These are phyloP conservation scores for Streptanthus diversifolius DNA, from an alignment of 345 rosid species.

Conservation along the genomic window DNA sequence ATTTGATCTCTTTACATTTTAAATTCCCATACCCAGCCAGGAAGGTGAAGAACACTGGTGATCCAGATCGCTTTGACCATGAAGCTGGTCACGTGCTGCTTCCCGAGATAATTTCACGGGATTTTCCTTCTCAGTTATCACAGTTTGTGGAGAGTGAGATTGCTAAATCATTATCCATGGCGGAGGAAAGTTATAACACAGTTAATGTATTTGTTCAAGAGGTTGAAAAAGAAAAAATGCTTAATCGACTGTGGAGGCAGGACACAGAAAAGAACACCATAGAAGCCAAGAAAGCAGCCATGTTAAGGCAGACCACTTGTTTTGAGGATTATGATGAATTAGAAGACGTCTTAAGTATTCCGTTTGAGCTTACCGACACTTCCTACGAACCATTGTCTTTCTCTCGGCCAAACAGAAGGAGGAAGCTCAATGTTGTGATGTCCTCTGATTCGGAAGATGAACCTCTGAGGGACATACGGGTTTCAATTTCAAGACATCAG, in stretches of 20 bases:
- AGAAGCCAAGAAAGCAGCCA: slow-evolving; percentile 75
- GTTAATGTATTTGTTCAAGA: slow-evolving; percentile 42
- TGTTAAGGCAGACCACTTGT: slow-evolving; percentile 59
- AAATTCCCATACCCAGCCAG: slow-evolving; percentile 40
- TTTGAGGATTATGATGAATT: slow-evolving; percentile 42
- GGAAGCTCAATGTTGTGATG: slow-evolving; percentile 48
- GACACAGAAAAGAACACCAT: slow-evolving; percentile 37
- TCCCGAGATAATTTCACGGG: slow-evolving; percentile 65
- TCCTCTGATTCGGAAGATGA: slow-evolving; percentile 92
- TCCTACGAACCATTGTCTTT: slow-evolving; percentile 45
- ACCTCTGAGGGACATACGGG: slow-evolving; percentile 22
- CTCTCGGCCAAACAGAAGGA: slow-evolving; percentile 38
- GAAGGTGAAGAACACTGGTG: slow-evolving; percentile 21
- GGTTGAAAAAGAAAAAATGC: slow-evolving; percentile 40
- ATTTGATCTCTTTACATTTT: slow-evolving; percentile 7
- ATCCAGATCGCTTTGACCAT: slow-evolving; percentile 47
- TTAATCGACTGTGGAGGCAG: slow-evolving; percentile 33
- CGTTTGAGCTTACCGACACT: slow-evolving; percentile 40
- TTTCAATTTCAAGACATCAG: slow-evolving; percentile 26
- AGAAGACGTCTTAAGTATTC: slow-evolving; percentile 32
- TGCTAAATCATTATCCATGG: slow-evolving; percentile 39
- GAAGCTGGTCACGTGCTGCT: slow-evolving; percentile 56
- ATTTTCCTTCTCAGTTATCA: slow-evolving; percentile 68
- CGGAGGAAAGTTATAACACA: slow-evolving; percentile 42
- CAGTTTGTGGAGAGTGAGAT: slow-evolving; percentile 75